Percentiles rank a stretch among this genome's conserved stretches.
Conservation (phyloP, 2,329 filamentous ascomycete genomes). For the Geoglossum cookeanum region DNA sequence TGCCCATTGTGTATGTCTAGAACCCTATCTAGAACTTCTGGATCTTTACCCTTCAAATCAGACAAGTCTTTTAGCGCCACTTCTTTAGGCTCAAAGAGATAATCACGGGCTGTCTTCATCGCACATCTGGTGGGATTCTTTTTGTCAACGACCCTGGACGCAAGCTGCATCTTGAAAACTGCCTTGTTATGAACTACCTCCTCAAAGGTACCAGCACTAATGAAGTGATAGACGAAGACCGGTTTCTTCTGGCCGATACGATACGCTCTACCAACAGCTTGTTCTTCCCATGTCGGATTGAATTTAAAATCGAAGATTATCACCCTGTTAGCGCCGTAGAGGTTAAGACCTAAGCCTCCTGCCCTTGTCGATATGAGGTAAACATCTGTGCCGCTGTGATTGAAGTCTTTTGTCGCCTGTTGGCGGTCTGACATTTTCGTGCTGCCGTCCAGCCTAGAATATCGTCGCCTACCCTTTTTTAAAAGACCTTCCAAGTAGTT, state of each 20-base stretch:
- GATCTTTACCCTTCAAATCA: conserved; percentile 38
- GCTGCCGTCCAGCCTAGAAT: conserved; percentile 46
- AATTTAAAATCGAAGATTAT: conserved; percentile 71
- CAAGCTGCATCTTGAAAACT: conserved; percentile 67
- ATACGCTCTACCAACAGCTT: conserved; percentile 73
- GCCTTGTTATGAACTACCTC: conserved; percentile 51
- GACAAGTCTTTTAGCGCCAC: conserved; percentile 32
- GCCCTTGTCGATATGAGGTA: conserved; percentile 71
- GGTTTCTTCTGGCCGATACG: conserved; percentile 64
- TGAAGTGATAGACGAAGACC: conserved; percentile 71
- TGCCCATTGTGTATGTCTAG: conserved; percentile 31
- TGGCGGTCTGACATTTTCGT: conserved; percentile 41
- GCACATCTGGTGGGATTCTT: conserved; percentile 55
- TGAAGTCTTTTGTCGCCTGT: conserved; percentile 47
- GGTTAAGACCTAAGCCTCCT: conserved; percentile 68
- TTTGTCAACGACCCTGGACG: conserved; percentile 64
- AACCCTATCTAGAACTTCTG: conserved; percentile 39
- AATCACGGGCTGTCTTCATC: conserved; percentile 29
- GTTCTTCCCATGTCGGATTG: conserved; percentile 66
- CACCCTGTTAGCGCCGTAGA: conserved; percentile 66
- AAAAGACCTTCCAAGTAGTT: conserved; percentile 47
- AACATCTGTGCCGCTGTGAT: conserved; percentile 34
- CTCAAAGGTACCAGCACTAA: conserved; percentile 64
- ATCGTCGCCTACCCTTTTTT: conserved; percentile 25
- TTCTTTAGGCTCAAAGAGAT: conserved; percentile 38